Evolutionary conservation across 352 stramenopile genomes (phyloP), one percentile per base, ranked within the genome.

Genomic region (Phytophthora rubi): DNA sequence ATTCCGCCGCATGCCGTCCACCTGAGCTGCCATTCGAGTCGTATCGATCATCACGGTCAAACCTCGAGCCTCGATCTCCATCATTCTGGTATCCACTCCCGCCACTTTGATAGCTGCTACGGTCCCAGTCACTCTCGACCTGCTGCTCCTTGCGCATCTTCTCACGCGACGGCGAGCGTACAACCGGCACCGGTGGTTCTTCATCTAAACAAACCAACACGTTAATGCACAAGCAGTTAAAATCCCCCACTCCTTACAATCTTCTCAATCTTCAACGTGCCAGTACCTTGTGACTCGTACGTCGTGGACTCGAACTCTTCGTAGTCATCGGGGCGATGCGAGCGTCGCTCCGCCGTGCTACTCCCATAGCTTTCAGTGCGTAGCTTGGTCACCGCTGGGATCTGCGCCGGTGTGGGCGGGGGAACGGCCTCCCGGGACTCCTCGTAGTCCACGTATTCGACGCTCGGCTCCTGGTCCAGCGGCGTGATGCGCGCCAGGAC

Each of bases 401-500:
- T 61, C 26, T 56, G 65, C 23, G 42, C 39, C 33, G 53, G 21
- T 2, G 1, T n/a, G 21, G 35, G 26, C 3, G 59, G 3, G 37
- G 52, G 13, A 3, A 18, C 47, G 16, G 65, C 59, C 8, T 52
- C 44, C 18, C 33, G 58, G 47, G 59, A 26, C n/a, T 85, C 56
- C 32, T 73, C 59, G 35, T 72, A 73, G 23, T 59, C 60, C 18
- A 89, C 35, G 51, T 85, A 80, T 68, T 84, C 75, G 26, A 90
- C 58, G 53, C 62, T 80, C 3, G 80, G 79, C n/a, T 75, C 69
- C 12, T 82, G 73, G 30, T 82, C 83, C 13, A 94, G 59, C 10
- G 86, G 85, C 51, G 82, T 92, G 28, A 90, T 59, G 30, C 85
- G 82, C 28, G 86, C 82, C 32, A 93, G 47, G 59, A 96, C 92